Evolutionary conservation across 257 asterid genomes (phyloP).

Genomic region (Nicotiana tabacum): DNA sequence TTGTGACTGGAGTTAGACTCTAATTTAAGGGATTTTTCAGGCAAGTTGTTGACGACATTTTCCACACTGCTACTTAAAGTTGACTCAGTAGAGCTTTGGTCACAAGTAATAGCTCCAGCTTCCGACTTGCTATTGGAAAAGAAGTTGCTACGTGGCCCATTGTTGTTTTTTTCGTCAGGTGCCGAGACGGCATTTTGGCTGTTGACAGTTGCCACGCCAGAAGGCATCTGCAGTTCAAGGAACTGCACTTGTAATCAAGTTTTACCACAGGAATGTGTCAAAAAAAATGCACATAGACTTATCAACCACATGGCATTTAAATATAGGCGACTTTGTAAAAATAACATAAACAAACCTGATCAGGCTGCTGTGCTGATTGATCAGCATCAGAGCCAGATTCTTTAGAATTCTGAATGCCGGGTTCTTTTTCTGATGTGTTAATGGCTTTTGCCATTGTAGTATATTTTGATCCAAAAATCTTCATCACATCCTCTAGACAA

Average conservation of each 20-base stretch:
- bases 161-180: background rate
- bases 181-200: background rate
- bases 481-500: slow-evolving; percentile 18
- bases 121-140: slow-evolving; percentile 37
- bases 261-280: background rate
- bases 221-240: background rate
- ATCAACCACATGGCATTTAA: background rate
- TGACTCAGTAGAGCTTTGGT: slow-evolving; percentile 34
- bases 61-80: background rate
- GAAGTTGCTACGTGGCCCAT: slow-evolving; percentile 22
- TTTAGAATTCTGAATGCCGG: slow-evolving; percentile 35
- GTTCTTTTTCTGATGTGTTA: slow-evolving; percentile 25
- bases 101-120: slow-evolving; percentile 36
- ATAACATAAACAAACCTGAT: slow-evolving; percentile 40
- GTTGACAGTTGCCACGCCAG: background rate
- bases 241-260: background rate
- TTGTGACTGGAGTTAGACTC: background rate
- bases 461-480: slow-evolving; percentile 15
- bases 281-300: background rate
- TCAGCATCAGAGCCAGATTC: slow-evolving; percentile 29
- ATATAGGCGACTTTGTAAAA: background rate
- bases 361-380: slow-evolving; percentile 15
- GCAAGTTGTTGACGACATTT: background rate
- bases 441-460: slow-evolving; percentile 5
- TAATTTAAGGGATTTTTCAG: background rate